Percentiles rank a stretch among this genome's conserved stretches.
Evolutionary conservation across 257 asterid species (phyloP).

Genomic region (Solanum stenotomum): DNA sequence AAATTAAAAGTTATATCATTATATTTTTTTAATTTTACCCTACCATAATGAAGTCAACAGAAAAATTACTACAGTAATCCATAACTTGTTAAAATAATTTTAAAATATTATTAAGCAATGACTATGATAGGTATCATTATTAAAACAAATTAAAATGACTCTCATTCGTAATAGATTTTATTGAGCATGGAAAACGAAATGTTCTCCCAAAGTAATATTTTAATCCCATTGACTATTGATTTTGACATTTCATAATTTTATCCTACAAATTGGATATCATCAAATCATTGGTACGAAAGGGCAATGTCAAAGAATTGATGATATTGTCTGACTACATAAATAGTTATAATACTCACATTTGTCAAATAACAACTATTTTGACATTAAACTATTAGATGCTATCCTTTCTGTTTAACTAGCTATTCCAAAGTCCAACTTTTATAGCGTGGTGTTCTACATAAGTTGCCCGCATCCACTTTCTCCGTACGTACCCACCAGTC

Average conservation of each 20-base stretch:
- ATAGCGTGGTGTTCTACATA: background rate
- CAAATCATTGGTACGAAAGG: background rate
- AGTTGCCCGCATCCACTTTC: background rate
- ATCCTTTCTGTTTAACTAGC: background rate
- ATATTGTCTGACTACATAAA: background rate
- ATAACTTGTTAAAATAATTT: too few relatives aligned
- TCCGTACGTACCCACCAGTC: background rate
- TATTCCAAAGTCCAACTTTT: background rate
- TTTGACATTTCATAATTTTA: background rate
- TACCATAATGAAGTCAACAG: too few relatives aligned
- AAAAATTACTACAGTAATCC: too few relatives aligned
- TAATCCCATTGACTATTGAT: background rate
- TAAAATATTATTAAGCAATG: rapidly evolving
- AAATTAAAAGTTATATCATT: too few relatives aligned
- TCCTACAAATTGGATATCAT: background rate
- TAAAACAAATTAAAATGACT: too few relatives aligned
- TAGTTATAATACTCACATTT: background rate
- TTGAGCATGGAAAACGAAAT: background rate
- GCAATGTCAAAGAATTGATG: background rate
- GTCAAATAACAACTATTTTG: background rate
- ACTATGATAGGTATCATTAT: background rate
- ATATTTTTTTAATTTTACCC: too few relatives aligned
- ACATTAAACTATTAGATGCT: background rate
- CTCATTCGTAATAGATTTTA: background rate
- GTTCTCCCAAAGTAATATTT: background rate